Base-by-base conservation (phyloP, 1,284 basidiomycete species). In the Mixia osmundae region DNA sequence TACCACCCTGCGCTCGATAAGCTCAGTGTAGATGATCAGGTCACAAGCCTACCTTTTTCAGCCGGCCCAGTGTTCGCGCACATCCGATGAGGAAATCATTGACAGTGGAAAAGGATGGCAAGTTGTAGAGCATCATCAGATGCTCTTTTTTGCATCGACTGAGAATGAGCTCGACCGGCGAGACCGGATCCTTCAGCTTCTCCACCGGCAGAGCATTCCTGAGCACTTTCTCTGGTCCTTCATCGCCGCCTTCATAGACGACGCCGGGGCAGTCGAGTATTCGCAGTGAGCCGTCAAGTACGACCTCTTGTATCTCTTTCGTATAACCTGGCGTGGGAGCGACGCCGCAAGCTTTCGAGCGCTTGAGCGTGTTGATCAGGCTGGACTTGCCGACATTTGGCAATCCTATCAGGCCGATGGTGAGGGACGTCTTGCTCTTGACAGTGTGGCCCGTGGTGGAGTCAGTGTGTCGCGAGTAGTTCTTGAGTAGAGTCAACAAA, bases 301-400 rank as follows among this genome's bases (percentile, higher is more conserved):
- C 78, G 3, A 97, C 63, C 12, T 77, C 77, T 57, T 97, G 89
- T n/a, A 94, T 64, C 24, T 83, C 77, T 45, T 82, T 82, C 4
- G 89, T 97, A 53, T 85, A 82, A 3, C 89, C 89, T 1, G 89
- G 76, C 47, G 85, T 85, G 3, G 83, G 77, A 5, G 85, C 87
- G n/a, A 95, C 83, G 3, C 74, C 71, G 50, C 89, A 87, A 14
- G 79, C 82, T 57, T 83, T 78, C 39, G 71, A 71, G 29, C 87
- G 63, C 58, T 91, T 89, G 37, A 97, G 61, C 35, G 79, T 80
- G 57, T 97, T 97, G 61, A 97, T 94, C 40, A 97, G 55, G 47
- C 73, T 80, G 40, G 78, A 85, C 61, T 97, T 97, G 8, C 89
- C 89, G 37, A 95, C 89, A 57, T 97, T 97, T 3, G 89, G 89